Evolutionary conservation across 805 yeast species (phyloP), one percentile per base, ranked within the genome.

Genomic region (Lipomyces lipofer): DNA sequence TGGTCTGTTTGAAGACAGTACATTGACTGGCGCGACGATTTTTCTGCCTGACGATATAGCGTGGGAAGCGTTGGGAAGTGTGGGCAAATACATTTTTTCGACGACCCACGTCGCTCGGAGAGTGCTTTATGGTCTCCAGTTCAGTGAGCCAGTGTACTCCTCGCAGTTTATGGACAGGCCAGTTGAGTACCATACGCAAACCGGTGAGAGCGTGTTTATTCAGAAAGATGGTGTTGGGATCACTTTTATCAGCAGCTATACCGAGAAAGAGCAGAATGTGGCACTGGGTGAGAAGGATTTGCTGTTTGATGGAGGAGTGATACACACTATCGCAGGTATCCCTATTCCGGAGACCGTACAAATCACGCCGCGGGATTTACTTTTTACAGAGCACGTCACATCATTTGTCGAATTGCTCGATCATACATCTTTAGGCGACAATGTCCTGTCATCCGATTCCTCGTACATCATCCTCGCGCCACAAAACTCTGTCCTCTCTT

Each of bases 11-110:
- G 39, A 54, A 32, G 51, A 49, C 30, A 32, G 30, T 1, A 17
- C 32, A 8, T n/a, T 42, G n/a, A 32, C 1, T 4, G 50, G 62
- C 12, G 24, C 22, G 13, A 58, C 62, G 4, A 6, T 58, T 9
- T 58, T 58, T 35, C 19, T 47, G 10, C 62, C 62, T 5, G 43
- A 30, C 4, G 59, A 58, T 19, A 22, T 24, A 2, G 62, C 62
- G 4, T 58, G 62, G 62, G 45, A 29, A 5, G 38, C 21, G 10
- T 35, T 55, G 22, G 62, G 62, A n/a, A 39, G 49, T 12, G 50
- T 49, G 4, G 53, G 35, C 12, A 27, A 43, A 12, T 44, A 21
- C 35, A 46, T 49, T 3, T 21, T 4, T 12, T 2, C 15, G 25
- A n/a, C 46, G 28, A 36, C 28, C 15, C 28, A 53, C 15, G 45